Evolutionary conservation across 495 filamentous ascomycete species (phyloP), one percentile per base, ranked within the genome.

Genomic region (Penicillium dipodomyicola): DNA sequence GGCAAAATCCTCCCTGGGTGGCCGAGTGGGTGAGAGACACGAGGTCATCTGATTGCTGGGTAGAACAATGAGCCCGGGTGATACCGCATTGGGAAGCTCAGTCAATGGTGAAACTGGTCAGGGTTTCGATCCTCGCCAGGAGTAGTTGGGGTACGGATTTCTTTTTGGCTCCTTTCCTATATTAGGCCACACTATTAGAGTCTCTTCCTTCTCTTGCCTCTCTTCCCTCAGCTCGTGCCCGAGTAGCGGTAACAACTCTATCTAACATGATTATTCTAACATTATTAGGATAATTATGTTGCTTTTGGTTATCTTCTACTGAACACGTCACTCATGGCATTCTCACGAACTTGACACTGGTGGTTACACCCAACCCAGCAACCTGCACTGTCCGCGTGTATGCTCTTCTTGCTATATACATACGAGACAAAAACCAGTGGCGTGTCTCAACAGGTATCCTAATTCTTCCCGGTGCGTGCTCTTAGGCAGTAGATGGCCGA

Each of bases 1-100:
- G 43, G 1, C 12, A 45, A 45, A 4, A 12, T 47, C 44, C 44
- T 47, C 44, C 44, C 42, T 25, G 14, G 44, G 9, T 47, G 15
- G 27, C 44, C n/a, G 27, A 30, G 44, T 47, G 44, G 27, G 44
- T 47, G 44, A 47, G 25, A 30, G 45, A 47, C 45, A 47, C 45
- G n/a, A 47, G 6, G 45, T 25, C 23, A 25, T 25, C 45, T 32
- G 27, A 47, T 47, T 47, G 45, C 22, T 47, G 23, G 12, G 27
- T 32, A 4, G n/a, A 30, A 10, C 6, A 27, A 29, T 46, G 44
- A 46, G 6, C 44, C 29, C 44, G 25, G 44, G 22, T 45, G 43
- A 45, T 17, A 46, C 25, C 44, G 44, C 44, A 46, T 46, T 27
- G 2, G 44, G 44, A 46, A 46, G 4, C 25, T 19, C 14, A 46